Evolutionary conservation across 2,329 filamentous ascomycete genomes (phyloP), one percentile per base, ranked within the genome.

Genomic region (Sarocladium oryzae): DNA sequence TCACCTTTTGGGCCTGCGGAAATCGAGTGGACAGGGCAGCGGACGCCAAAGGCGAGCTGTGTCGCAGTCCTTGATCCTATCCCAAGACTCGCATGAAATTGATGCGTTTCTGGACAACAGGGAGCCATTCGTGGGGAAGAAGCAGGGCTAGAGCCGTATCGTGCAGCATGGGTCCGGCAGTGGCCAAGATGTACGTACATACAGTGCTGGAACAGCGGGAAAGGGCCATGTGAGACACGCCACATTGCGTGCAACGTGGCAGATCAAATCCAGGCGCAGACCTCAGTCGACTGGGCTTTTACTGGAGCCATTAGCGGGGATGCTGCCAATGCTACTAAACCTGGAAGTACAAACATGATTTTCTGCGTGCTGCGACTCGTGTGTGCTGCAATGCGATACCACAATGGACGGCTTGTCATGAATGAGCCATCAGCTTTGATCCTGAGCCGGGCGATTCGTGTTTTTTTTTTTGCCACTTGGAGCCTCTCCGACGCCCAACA

Each of bases 251-350:
- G 43, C 24, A 32, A 33, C 4, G 24, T 20, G 9, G 43, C 20
- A 21, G 43, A 48, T 48, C 43, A 33, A 11, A 21, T 7, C n/a
- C 16, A 20, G 43, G 43, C 43, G 43, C 43, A 48, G 43, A 11
- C 26, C 20, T 48, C 26, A 48, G 43, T 48, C 16, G 43, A 48
- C 26, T 48, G 43, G n/a, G 43, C 43, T 48, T 48, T 21, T 23
- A 7, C 5, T 15, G 28, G 16, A 45, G 4, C 9, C 28, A 23
- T 26, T n/a, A 23, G 21, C 6, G 40, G 40, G n/a, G n/a, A n/a
- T n/a, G n/a, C n/a, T n/a, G n/a, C n/a, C n/a, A n/a, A n/a, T n/a
- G n/a, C n/a, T n/a, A n/a, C n/a, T n/a, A n/a, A n/a, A n/a, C n/a
- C n/a, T n/a, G n/a, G n/a, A n/a, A n/a, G n/a, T n/a, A n/a, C n/a